Conservation (phyloP, 2,329 filamentous ascomycete species). For the Fusarium sp. region DNA sequence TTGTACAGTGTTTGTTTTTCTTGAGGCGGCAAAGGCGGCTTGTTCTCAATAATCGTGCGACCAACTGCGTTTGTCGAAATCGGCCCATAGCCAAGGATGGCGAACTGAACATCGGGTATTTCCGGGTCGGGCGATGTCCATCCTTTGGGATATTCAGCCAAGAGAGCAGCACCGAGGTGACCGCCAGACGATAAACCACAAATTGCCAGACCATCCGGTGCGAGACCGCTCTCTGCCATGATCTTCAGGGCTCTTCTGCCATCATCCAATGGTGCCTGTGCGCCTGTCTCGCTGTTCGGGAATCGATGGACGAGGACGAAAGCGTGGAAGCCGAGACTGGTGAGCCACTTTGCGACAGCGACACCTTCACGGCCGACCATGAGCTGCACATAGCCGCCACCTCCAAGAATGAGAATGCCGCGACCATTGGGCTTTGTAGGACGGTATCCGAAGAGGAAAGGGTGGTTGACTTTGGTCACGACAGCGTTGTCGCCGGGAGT, state of each 20-base stretch:
- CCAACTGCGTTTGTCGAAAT: slow-evolving; percentile 44
- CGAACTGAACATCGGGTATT: slow-evolving; percentile 29
- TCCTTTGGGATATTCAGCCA: slow-evolving; percentile 39
- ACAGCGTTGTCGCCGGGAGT: slow-evolving; percentile 30
- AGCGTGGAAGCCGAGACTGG: slow-evolving; percentile 42
- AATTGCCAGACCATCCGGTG: slow-evolving; percentile 32
- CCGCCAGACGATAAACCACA: slow-evolving; percentile 46
- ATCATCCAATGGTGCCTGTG: slow-evolving; percentile 43
- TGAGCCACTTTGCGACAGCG: slow-evolving; percentile 43
- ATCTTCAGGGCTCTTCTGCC: slow-evolving; percentile 42
- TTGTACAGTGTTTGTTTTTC: slow-evolving; percentile 46
- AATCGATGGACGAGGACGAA: slow-evolving; percentile 49
- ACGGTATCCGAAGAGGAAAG: slow-evolving; percentile 41
- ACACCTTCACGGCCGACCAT: slow-evolving; percentile 46
- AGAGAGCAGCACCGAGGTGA: slow-evolving; percentile 41
- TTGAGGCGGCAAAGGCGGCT: slow-evolving; percentile 36
- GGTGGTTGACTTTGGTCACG: slow-evolving; percentile 33
- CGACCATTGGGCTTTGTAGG: slow-evolving; percentile 38
- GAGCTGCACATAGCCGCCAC: slow-evolving; percentile 43
- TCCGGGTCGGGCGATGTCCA: slow-evolving; percentile 39
- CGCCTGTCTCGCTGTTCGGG: slow-evolving; percentile 25
- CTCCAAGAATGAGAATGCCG: slow-evolving; percentile 38
- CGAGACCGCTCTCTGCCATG: slow-evolving; percentile 29
- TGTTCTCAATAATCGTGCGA: slow-evolving; percentile 40
- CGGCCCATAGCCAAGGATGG: slow-evolving; percentile 43